Evolutionary conservation across 1,284 basidiomycete genomes (phyloP).

Genomic region (Butyriboletus appendiculatus): DNA sequence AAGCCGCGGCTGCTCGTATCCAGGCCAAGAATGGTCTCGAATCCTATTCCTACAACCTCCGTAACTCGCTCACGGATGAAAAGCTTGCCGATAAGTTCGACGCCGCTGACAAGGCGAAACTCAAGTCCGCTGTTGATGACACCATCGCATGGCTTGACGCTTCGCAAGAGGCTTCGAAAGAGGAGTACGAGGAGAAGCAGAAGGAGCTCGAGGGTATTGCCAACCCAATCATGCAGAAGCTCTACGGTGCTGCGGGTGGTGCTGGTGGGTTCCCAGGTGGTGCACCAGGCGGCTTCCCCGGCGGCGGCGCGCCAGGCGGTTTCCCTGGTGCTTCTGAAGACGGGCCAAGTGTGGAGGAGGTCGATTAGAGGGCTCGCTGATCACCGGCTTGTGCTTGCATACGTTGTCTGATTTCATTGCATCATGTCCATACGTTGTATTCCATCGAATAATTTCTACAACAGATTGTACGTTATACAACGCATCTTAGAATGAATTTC

Average conservation of each 20-base stretch:
- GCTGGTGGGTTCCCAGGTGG: conserved; percentile 50
- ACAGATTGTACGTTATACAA: conserved; percentile 35
- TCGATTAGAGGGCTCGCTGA: conserved; percentile 53
- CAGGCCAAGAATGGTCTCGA: conserved; percentile 87
- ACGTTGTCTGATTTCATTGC: conserved; percentile 26
- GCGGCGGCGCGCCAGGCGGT: conserved; percentile 52
- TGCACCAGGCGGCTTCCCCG: conserved; percentile 51
- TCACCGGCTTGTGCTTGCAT: conserved; percentile 15
- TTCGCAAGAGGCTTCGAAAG: conserved; percentile 90
- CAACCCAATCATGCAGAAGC: conserved; percentile 94
- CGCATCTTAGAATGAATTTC: conserved; percentile 35
- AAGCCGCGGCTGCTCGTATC: conserved; percentile 82
- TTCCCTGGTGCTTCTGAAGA: conserved; percentile 66
- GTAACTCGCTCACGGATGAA: conserved; percentile 85
- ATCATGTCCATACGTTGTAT: conserved; percentile 35
- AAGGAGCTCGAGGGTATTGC: conserved; percentile 93
- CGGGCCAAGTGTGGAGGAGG: conserved; percentile 88
- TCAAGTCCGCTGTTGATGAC: conserved; percentile 85
- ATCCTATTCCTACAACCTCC: conserved; percentile 96
- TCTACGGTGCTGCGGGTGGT: conserved; percentile 79
- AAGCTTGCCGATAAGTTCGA: conserved; percentile 91
- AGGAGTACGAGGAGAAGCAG: conserved; percentile 95
- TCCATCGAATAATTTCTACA: conserved; percentile 30
- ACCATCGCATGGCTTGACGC: conserved; percentile 88
- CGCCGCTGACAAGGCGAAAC: conserved; percentile 83